Percentiles rank a stretch among this genome's conserved stretches.
phyloP scores from a whole-genome alignment of 164 flowering plant species.

The Vitis rupestris region DNA sequence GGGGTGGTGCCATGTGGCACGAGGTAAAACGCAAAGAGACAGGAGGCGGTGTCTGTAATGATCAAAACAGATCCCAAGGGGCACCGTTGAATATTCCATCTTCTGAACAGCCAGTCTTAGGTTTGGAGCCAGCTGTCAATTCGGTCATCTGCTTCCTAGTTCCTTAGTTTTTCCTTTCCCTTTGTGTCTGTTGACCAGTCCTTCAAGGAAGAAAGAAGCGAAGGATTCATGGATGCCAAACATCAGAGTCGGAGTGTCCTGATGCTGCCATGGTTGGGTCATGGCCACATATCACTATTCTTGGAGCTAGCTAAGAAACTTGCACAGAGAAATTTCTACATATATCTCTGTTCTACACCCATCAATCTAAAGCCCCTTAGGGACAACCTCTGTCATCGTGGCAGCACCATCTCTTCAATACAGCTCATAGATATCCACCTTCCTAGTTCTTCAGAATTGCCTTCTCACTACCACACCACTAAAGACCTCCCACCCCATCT shows the following conservation, averaged over 20 bases:
- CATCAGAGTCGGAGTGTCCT: neutral
- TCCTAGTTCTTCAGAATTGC: neutral
- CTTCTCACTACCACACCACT: neutral
- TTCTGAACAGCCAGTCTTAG: no score
- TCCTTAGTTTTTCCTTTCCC: no score
- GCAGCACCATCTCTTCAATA: neutral
- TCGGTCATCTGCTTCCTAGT: no score
- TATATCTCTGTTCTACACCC: slow-evolving; percentile 2
- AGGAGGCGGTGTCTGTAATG: no score
- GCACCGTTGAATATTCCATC: no score
- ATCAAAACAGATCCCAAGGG: no score
- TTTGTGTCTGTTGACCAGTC: no score
- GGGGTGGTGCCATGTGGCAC: no score
- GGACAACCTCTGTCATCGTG: no score
- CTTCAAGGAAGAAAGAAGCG: neutral
- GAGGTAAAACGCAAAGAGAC: no score
- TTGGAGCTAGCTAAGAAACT: slow-evolving; percentile 12
- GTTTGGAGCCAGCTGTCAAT: no score
- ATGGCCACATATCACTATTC: slow-evolving; percentile 8
- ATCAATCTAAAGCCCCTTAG: neutral
- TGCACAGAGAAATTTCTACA: slow-evolving; percentile 1
- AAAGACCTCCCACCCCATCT: slow-evolving; percentile 30
- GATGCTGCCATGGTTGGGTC: slow-evolving; percentile 6
- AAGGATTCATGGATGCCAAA: neutral
- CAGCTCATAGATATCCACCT: slow-evolving; percentile 3